Percentiles rank a stretch among this genome's conserved stretches.
phyloP scores from a whole-genome alignment of 2,329 filamentous ascomycete species.

The Colletotrichum chrysophilum region DNA sequence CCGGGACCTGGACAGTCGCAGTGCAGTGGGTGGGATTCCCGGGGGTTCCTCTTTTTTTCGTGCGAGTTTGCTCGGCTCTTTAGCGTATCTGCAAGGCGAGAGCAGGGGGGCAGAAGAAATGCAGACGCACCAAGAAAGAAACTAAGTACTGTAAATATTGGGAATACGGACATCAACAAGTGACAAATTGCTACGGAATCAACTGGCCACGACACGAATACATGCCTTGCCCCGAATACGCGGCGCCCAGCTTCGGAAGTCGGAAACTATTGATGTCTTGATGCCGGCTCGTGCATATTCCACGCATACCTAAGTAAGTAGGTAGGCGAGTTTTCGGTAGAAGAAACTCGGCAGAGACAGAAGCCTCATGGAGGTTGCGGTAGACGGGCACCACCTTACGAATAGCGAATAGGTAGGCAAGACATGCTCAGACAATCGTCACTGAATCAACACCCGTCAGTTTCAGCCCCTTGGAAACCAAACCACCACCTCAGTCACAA shows the following conservation, averaged over 20 bases:
- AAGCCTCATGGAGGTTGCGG: background rate
- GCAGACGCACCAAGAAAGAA: background rate
- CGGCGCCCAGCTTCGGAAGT: background rate
- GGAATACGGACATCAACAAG: constrained; percentile 5
- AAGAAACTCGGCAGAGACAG: background rate
- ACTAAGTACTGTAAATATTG: background rate
- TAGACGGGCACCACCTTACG: background rate
- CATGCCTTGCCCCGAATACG: background rate
- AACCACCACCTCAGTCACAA: background rate
- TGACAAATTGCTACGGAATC: background rate
- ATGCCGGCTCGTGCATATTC: background rate
- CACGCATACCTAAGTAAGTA: background rate
- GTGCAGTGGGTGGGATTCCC: background rate
- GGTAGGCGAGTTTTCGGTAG: background rate
- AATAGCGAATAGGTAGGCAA: background rate
- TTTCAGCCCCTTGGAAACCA: background rate
- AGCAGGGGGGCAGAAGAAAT: background rate
- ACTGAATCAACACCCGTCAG: background rate
- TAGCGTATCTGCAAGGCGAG: constrained; percentile 6
- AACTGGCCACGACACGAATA: background rate
- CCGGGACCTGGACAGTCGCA: background rate
- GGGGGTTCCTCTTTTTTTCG: background rate
- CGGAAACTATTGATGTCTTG: background rate
- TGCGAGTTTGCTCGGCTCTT: constrained; percentile 5
- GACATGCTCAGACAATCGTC: background rate